A percentile compares a stretch with the other conserved stretches of the same genome.
phyloP scores from a whole-genome alignment of 2,329 filamentous ascomycete genomes.

The Madurella fahalii region DNA sequence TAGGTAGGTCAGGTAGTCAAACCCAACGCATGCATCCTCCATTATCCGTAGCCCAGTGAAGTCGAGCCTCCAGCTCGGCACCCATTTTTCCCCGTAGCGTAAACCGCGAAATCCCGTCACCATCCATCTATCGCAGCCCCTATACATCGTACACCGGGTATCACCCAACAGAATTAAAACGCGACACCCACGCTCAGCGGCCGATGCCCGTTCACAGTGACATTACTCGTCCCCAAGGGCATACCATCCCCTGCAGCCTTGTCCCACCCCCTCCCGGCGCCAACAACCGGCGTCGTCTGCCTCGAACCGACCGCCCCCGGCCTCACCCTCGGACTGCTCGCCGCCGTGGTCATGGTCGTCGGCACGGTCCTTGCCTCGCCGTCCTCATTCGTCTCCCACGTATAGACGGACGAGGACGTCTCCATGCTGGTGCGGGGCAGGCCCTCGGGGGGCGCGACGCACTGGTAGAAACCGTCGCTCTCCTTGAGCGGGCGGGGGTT shows the following conservation, averaged over 20 bases:
- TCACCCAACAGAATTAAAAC: conserved; percentile 26
- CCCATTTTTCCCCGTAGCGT: background rate
- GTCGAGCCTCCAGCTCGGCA: background rate
- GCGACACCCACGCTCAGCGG: conserved; percentile 46
- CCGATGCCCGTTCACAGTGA: conserved; percentile 23
- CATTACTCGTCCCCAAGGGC: conserved; percentile 3
- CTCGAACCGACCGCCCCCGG: conserved; percentile 38
- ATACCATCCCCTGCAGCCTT: conserved; percentile 4
- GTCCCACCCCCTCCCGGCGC: conserved; percentile 10
- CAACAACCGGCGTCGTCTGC: conserved; percentile 30
- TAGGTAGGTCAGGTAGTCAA: background rate
- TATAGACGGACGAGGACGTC: conserved; percentile 38
- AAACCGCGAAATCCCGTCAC: background rate
- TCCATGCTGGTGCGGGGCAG: conserved; percentile 40
- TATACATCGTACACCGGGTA: background rate
- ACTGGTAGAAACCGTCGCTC: conserved; percentile 57
- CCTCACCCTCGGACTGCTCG: conserved; percentile 40
- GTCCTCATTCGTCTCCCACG: conserved; percentile 42
- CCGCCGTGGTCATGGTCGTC: conserved; percentile 48
- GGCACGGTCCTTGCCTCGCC: conserved; percentile 41
- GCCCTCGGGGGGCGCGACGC: conserved; percentile 38
- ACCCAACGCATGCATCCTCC: background rate
- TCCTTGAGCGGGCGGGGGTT: conserved; percentile 47
- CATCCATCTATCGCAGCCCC: background rate
- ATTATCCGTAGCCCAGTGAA: background rate